These are phyloP conservation scores for Thalia dealbata DNA, from an alignment of 176 grass and related monocot genomes.

Conservation along the genomic window DNA sequence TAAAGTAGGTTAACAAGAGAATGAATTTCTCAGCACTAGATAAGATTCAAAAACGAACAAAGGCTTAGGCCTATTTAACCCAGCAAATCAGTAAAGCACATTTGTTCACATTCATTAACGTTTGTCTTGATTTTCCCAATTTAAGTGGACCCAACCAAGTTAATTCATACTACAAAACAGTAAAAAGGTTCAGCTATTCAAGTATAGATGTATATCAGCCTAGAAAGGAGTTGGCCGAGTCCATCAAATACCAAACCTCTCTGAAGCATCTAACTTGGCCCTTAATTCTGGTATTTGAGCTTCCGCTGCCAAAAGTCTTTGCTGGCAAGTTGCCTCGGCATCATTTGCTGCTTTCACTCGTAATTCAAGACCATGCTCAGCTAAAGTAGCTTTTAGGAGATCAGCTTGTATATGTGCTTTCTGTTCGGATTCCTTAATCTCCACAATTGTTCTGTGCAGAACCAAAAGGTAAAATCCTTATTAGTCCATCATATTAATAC, in stretches of 20 bases:
- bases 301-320: conserved; percentile 81
- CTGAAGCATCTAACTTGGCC: conserved; percentile 58
- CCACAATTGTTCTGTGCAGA: conserved; percentile 48
- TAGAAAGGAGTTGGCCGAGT: background rate
- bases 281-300: conserved; percentile 58
- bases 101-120: background rate
- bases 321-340: conserved; percentile 84
- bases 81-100: background rate
- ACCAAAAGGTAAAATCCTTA: background rate
- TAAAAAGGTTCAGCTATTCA: no score
- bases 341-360: conserved; percentile 97
- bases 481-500: background rate
- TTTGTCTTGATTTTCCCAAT: background rate
- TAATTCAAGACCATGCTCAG: conserved; percentile 78
- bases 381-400: conserved; percentile 55
- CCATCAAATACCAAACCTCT: conserved; percentile 51
- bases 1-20: background rate
- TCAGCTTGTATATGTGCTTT: conserved; percentile 56
- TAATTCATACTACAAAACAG: background rate
- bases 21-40: background rate
- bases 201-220: background rate
- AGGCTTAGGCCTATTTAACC: background rate
- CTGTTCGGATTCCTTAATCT: conserved; percentile 86
- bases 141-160: background rate
- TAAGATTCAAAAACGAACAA: background rate